These are phyloP conservation scores for Starmerella khaoyaiensis DNA, from an alignment of 805 yeast genomes.

Conservation along the genomic window DNA sequence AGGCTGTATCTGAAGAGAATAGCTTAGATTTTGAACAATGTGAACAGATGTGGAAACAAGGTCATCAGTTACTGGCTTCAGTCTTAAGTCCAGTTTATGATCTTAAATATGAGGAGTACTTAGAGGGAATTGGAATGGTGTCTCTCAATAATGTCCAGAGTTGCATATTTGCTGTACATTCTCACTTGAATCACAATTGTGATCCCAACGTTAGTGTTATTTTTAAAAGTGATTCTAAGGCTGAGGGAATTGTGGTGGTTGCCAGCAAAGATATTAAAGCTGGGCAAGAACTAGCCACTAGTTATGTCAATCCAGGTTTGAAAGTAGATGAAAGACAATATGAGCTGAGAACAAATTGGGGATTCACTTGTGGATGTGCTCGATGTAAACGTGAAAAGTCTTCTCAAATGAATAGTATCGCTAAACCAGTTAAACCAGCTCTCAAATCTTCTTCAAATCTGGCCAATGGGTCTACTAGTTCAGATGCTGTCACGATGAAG, in stretches of 20 bases:
- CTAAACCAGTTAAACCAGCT: slow-evolving; percentile 6
- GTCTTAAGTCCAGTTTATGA: slow-evolving; percentile 32
- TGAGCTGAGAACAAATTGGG: slow-evolving; percentile 62
- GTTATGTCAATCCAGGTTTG: slow-evolving; percentile 57
- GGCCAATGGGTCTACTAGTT: not conserved
- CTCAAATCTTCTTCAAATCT: slow-evolving; percentile 7
- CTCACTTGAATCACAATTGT: slow-evolving; percentile 68
- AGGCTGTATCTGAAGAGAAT: slow-evolving; percentile 34
- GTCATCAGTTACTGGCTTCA: slow-evolving; percentile 37
- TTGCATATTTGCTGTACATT: slow-evolving; percentile 45
- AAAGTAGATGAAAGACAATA: slow-evolving; percentile 50
- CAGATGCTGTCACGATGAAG: not conserved
- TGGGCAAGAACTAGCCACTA: slow-evolving; percentile 56
- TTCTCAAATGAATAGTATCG: slow-evolving; percentile 2
- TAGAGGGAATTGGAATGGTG: slow-evolving; percentile 54
- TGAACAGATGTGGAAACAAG: slow-evolving; percentile 42
- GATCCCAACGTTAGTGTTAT: slow-evolving; percentile 51
- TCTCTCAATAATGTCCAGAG: slow-evolving; percentile 63
- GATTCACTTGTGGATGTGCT: slow-evolving; percentile 56
- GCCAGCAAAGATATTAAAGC: slow-evolving; percentile 46
- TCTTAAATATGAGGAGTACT: slow-evolving; percentile 40
- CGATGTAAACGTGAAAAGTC: slow-evolving; percentile 41
- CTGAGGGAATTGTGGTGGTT: slow-evolving; percentile 44
- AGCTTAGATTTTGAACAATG: slow-evolving; percentile 31
- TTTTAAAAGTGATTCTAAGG: slow-evolving; percentile 29